These are phyloP conservation scores for Fusarium miscanthi DNA, from an alignment of 2,329 filamentous ascomycete species.

Conservation along the genomic window DNA sequence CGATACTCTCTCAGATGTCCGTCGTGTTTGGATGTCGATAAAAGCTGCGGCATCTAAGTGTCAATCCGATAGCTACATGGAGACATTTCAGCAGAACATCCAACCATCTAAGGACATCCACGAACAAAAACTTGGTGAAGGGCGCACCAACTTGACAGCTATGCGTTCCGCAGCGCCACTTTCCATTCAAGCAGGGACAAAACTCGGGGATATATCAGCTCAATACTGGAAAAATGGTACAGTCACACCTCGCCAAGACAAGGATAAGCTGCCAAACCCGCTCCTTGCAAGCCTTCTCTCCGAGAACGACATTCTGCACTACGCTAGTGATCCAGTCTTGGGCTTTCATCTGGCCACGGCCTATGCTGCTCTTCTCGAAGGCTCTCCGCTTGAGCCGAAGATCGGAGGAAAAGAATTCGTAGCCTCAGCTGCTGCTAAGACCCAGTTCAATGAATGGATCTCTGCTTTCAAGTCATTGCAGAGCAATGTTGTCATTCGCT, in stretches of 20 bases:
- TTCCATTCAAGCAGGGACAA: slow-evolving; percentile 40
- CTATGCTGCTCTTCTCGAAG: slow-evolving; percentile 51
- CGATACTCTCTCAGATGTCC: slow-evolving; percentile 56
- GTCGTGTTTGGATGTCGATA: slow-evolving; percentile 52
- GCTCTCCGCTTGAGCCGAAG: slow-evolving; percentile 53
- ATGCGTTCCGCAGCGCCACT: slow-evolving; percentile 55
- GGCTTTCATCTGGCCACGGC: slow-evolving; percentile 68
- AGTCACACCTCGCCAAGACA: slow-evolving; percentile 35
- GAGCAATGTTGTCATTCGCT: slow-evolving; percentile 55
- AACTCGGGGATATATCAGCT: slow-evolving; percentile 38
- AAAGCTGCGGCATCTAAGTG: slow-evolving; percentile 30
- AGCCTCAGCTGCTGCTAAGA: slow-evolving; percentile 51
- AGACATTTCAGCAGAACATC: slow-evolving; percentile 32
- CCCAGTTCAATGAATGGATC: slow-evolving; percentile 61
- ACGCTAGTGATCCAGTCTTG: slow-evolving; percentile 62
- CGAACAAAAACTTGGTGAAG: slow-evolving; percentile 21
- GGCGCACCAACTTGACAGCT: slow-evolving; percentile 43
- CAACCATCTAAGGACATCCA: slow-evolving; percentile 30
- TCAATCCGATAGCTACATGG: slow-evolving; percentile 7
- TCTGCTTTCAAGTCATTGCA: slow-evolving; percentile 52
- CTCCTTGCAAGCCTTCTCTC: slow-evolving; percentile 54
- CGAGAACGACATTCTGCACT: slow-evolving; percentile 55
- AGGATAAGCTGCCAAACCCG: slow-evolving; percentile 56
- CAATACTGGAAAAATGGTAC: slow-evolving; percentile 53
- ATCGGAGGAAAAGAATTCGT: slow-evolving; percentile 28